phyloP scores from a whole-genome alignment of 805 yeast genomes.

The Yarrowia divulgata region DNA sequence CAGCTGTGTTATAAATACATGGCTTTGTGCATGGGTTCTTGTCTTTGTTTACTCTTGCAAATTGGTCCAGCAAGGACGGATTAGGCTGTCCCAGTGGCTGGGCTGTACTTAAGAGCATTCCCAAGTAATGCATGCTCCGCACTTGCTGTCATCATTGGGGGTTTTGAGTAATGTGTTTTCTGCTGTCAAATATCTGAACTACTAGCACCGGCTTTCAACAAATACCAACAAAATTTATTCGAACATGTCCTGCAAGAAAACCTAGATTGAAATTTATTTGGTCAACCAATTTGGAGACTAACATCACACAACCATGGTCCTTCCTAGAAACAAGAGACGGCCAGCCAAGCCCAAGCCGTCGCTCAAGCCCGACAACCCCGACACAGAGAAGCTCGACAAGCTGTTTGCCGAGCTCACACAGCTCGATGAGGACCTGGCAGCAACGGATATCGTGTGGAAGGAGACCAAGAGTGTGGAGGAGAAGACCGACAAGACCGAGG shows the following conservation, averaged over 20 bases:
- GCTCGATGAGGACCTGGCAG: conserved; percentile 30
- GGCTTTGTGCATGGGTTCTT: too few relatives aligned
- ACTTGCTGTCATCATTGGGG: too few relatives aligned
- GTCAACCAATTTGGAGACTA: conserved; percentile 2
- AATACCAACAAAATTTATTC: not conserved
- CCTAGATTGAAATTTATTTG: conserved; percentile 27
- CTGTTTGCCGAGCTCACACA: conserved; percentile 29
- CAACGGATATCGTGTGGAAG: conserved; percentile 29
- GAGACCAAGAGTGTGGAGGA: conserved; percentile 16
- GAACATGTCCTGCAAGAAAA: conserved; percentile 6
- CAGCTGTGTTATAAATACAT: too few relatives aligned
- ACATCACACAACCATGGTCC: conserved; percentile 22
- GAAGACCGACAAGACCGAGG: conserved; percentile 7
- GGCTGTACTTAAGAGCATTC: too few relatives aligned
- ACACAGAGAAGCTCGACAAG: conserved; percentile 21
- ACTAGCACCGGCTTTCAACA: not conserved
- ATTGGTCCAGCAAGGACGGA: too few relatives aligned
- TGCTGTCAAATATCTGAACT: too few relatives aligned
- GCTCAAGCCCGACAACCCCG: conserved; percentile 27
- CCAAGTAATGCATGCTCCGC: too few relatives aligned
- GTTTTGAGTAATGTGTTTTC: too few relatives aligned
- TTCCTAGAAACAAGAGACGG: conserved; percentile 31
- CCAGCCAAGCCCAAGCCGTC: conserved; percentile 33
- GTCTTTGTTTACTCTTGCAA: too few relatives aligned
- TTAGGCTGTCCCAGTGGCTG: too few relatives aligned